These are phyloP conservation scores for Penicillium maclennaniae DNA, from an alignment of 495 filamentous ascomycete species.

Conservation along the genomic window DNA sequence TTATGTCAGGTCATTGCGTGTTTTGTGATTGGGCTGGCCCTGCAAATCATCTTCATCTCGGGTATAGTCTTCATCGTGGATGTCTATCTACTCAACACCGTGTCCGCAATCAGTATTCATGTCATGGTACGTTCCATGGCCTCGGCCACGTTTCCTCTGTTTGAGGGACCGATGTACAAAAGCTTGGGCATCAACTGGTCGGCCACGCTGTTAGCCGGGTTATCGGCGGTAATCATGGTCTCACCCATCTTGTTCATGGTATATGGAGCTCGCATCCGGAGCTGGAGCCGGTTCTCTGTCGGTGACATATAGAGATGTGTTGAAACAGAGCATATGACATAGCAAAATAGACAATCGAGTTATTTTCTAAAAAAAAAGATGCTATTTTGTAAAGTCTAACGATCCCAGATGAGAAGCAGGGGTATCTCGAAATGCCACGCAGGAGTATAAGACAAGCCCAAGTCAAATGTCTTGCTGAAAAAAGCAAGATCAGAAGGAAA, in stretches of 20 bases:
- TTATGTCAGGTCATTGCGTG: slow-evolving; percentile 23
- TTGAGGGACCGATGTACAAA: slow-evolving; percentile 22
- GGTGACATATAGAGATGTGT: slow-evolving; percentile 3
- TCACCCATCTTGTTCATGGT: slow-evolving; percentile 34
- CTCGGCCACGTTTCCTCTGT: slow-evolving; percentile 37
- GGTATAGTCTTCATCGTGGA: slow-evolving; percentile 53
- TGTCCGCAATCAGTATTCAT: slow-evolving; percentile 57
- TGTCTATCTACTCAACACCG: slow-evolving; percentile 46
- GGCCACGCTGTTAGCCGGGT: slow-evolving; percentile 52
- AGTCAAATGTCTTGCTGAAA: neutral
- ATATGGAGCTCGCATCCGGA: slow-evolving; percentile 28
- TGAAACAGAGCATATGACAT: neutral
- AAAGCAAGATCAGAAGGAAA: slow-evolving; percentile 2
- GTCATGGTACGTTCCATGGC: slow-evolving; percentile 58
- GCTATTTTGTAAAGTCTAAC: slow-evolving; percentile 11
- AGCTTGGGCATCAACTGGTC: slow-evolving; percentile 57
- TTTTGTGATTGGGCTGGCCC: slow-evolving; percentile 23
- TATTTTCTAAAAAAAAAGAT: neutral
- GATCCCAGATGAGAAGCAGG: slow-evolving; percentile 13
- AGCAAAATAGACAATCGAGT: neutral
- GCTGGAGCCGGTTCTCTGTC: slow-evolving; percentile 23
- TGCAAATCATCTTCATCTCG: slow-evolving; percentile 29
- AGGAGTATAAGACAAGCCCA: slow-evolving; percentile 8
- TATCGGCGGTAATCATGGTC: slow-evolving; percentile 38
- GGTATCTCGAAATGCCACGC: slow-evolving; percentile 25